These are phyloP conservation scores for Tylopilus sp. DNA, from an alignment of 768 basidiomycete species.

Conservation along the genomic window DNA sequence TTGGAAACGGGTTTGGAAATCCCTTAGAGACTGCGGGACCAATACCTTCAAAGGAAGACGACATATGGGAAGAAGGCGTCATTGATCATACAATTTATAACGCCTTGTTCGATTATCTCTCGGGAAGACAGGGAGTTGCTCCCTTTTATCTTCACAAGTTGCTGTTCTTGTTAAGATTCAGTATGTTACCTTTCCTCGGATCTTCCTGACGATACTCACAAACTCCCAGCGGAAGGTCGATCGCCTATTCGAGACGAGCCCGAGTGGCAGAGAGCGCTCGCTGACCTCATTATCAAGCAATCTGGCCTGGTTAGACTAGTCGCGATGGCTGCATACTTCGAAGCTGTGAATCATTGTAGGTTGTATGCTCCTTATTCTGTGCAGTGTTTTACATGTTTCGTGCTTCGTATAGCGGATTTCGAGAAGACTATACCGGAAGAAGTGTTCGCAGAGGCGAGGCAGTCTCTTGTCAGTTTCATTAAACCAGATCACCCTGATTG, in stretches of 20 bases:
- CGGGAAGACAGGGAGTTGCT: neutral
- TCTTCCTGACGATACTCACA: neutral
- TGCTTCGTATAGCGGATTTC: neutral
- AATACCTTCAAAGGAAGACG: constrained; percentile 1
- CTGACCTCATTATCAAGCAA: constrained; percentile 2
- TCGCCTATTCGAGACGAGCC: neutral
- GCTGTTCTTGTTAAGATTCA: constrained; percentile 6
- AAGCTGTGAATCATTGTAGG: neutral
- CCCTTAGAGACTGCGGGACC: constrained; percentile 6
- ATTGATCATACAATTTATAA: constrained; percentile 2
- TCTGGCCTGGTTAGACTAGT: constrained; percentile 4
- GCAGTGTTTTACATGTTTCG: neutral
- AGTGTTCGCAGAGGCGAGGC: constrained; percentile 1
- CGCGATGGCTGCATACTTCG: constrained; percentile 3
- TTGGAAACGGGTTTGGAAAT: constrained; percentile 8
- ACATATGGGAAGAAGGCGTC: constrained; percentile 6
- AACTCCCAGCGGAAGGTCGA: constrained; percentile 2
- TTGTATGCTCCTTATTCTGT: neutral
- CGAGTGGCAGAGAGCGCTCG: constrained; percentile 4
- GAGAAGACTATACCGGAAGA: neutral
- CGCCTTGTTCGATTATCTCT: constrained; percentile 3
- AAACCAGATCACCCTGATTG: constrained; percentile 4
- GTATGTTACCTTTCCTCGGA: neutral
- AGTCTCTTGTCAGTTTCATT: constrained; percentile 3
- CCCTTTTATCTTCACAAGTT: constrained; percentile 6